Percentiles rank a stretch among this genome's conserved stretches.
These are phyloP conservation scores for Sclerospora graminicola DNA, from an alignment of 352 stramenopile species.

Conservation along the genomic window DNA sequence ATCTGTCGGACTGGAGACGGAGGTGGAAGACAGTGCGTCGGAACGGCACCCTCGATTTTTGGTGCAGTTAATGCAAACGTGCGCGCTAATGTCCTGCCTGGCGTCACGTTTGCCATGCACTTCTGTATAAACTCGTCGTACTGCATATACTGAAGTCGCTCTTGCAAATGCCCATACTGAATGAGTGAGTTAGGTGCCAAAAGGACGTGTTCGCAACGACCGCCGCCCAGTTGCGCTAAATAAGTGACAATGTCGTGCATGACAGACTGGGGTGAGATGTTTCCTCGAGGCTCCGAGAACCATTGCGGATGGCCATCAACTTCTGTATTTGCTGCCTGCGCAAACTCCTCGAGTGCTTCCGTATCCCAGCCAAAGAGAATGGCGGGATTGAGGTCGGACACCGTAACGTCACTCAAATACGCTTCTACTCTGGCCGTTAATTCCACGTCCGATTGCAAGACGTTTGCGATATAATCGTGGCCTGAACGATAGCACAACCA, in stretches of 20 bases:
- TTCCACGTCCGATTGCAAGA: constrained; percentile 14
- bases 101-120: constrained; percentile 24
- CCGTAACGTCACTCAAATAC: constrained; percentile 21
- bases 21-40: constrained; percentile 25
- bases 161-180: constrained; percentile 33
- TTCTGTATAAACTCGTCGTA: constrained; percentile 36
- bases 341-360: constrained; percentile 27
- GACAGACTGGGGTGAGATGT: constrained; percentile 22
- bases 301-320: constrained; percentile 19
- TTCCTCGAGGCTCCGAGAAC: constrained; percentile 27
- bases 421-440: constrained; percentile 23
- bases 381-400: constrained; percentile 31
- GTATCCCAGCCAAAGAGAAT: constrained; percentile 31
- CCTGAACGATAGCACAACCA: constrained; percentile 4
- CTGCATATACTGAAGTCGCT: constrained; percentile 36
- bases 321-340: constrained; percentile 21
- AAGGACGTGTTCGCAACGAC: constrained; percentile 25
- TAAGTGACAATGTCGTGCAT: constrained; percentile 28
- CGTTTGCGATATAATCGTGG: constrained; percentile 12
- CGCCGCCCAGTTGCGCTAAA: constrained; percentile 27
- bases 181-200: constrained; percentile 35
- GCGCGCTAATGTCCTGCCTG: constrained; percentile 23
- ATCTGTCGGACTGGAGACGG: constrained; percentile 23
- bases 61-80: constrained; percentile 26
- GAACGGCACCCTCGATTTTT: constrained; percentile 19